A percentile compares a stretch with the other conserved stretches of the same genome.
Evolutionary conservation across 139 green algal species (phyloP).

Genomic region (Astrephomene gubernaculifera): DNA sequence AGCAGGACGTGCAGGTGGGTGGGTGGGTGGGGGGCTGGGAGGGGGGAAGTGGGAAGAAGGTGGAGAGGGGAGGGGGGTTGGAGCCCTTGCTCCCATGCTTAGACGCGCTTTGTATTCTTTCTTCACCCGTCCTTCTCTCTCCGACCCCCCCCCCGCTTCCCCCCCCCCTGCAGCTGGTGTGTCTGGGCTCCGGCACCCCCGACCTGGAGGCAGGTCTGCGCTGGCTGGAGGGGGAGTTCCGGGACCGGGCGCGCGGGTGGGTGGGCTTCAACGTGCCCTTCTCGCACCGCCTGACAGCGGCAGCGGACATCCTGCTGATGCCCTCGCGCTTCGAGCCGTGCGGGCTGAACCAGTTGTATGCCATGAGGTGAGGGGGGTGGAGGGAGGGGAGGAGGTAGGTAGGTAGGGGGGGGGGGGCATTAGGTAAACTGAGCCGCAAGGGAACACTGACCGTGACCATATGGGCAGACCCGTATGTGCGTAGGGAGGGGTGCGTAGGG

Average conservation of each 20-base stretch:
- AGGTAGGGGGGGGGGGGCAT: neutral
- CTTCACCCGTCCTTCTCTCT: neutral
- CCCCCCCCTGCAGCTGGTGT: conserved; percentile 74
- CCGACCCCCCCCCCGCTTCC: neutral
- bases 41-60: too few species aligned
- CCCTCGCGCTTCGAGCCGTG: conserved; percentile 87
- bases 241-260: conserved; percentile 81
- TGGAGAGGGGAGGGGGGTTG: too few species aligned
- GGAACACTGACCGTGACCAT: too few species aligned
- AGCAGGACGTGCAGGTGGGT: conserved; percentile 48
- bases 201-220: conserved; percentile 74
- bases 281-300: conserved; percentile 74
- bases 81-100: too few species aligned
- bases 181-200: conserved; percentile 81
- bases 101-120: too few species aligned
- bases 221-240: conserved; percentile 73
- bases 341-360: conserved; percentile 87
- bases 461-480: too few species aligned
- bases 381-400: neutral
- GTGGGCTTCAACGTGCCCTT: conserved; percentile 94
- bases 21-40: too few species aligned
- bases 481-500: neutral
- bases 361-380: conserved; percentile 60
- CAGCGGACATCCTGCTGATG: conserved; percentile 90
- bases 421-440: too few species aligned